Base-by-base conservation (phyloP, 805 yeast genomes). In the Metschnikowia gruessii region DNA sequence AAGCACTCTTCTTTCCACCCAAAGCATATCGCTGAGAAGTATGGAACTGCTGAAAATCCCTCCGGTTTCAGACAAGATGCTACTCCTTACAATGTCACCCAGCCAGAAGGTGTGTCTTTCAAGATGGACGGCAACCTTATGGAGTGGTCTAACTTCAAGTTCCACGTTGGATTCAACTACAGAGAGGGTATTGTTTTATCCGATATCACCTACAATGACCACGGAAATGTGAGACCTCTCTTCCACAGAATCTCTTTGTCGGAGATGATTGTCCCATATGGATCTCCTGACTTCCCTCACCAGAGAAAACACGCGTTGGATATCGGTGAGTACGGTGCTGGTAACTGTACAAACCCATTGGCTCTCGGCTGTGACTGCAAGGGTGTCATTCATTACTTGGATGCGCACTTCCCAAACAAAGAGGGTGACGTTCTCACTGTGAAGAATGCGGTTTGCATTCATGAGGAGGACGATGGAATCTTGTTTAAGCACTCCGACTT, bases 321-420 rank as follows among this genome's bases (percentile, higher is more conserved):
- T 68, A 81, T 86, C 55, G 94, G 94, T 64, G 94, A 86, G 66
- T 85, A 85, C 63, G 94, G 94, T 70, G 92, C 90, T 52, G 94
- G 94, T 61, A 80, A 81, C 72, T 81, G 86, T 82, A 83, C 94
- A 44, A 86, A 86, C 68, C 87, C 91, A 29, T 74, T 86, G 54
- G 70, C 85, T 17, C 75, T 85, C 45, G 92, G 92, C 35, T 86
- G 94, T 64, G 94, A 86, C 66, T 86, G 94, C 72, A 85, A 86
- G 65, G 94, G 94, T 63, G 88, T 81, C 37, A 86, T 86, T 58
- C 91, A 87, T 65, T 86, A 86, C 69, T 63, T 86, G 66, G 91
- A 86, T 66, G 91, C 87, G n/a, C 82, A 80, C 65, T 83, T 84
- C 61, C 75, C 83, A 29, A 81, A 80, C 65, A 77, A 81, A 64